Percentiles rank a stretch among this genome's conserved stretches.
These are phyloP conservation scores for Carex kokanica DNA, from an alignment of 176 grass and related monocot genomes.

Conservation along the genomic window DNA sequence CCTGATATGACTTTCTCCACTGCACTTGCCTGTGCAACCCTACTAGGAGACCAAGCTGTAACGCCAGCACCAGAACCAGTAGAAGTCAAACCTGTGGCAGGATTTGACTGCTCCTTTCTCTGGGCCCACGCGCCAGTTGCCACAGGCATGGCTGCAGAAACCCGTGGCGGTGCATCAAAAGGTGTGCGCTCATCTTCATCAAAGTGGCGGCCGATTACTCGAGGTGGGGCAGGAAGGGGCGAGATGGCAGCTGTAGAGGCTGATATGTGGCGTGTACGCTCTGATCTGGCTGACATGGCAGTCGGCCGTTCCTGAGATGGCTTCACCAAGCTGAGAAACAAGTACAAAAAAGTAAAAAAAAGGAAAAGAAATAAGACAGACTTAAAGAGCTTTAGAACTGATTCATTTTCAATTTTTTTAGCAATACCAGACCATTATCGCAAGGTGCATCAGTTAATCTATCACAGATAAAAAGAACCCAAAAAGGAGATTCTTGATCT, in stretches of 20 bases:
- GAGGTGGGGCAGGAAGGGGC: slow-evolving; percentile 27
- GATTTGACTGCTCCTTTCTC: slow-evolving; percentile 46
- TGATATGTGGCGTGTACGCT: slow-evolving; percentile 23
- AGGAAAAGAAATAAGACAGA: background rate
- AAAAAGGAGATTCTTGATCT: background rate
- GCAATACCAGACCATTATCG: background rate
- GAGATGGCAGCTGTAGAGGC: slow-evolving; percentile 37
- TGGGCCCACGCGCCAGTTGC: slow-evolving; percentile 46
- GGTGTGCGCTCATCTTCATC: slow-evolving; percentile 98
- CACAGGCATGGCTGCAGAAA: slow-evolving; percentile 26
- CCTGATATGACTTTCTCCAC: slow-evolving; percentile 98
- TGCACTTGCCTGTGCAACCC: slow-evolving; percentile 87
- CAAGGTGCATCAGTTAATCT: background rate
- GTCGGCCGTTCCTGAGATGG: slow-evolving; percentile 42
- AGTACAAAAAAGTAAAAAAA: slow-evolving; percentile 4
- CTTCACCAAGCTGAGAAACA: slow-evolving; percentile 48
- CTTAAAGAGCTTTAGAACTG: background rate
- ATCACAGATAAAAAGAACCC: background rate
- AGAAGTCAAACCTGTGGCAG: slow-evolving; percentile 24
- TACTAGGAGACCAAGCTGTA: slow-evolving; percentile 59
- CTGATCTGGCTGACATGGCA: slow-evolving; percentile 27
- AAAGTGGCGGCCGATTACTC: slow-evolving; percentile 72
- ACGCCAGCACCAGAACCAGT: background rate
- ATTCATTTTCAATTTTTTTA: background rate
- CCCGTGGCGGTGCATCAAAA: slow-evolving; percentile 53